These are phyloP conservation scores for Fonsecaea monophora DNA, from an alignment of 2,329 filamentous ascomycete species.

Conservation along the genomic window DNA sequence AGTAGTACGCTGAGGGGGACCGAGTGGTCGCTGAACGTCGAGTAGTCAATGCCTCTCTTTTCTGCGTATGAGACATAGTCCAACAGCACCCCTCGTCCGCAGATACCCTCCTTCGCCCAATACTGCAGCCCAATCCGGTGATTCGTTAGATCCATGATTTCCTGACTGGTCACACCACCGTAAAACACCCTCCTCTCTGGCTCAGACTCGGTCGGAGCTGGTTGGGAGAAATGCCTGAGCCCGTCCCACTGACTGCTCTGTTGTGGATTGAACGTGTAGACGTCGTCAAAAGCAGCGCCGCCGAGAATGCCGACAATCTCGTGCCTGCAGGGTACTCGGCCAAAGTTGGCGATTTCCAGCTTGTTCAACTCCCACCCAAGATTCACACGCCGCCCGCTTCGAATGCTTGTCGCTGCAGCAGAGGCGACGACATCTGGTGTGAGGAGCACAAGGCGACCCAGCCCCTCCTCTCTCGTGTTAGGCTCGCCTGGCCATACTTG, in stretches of 20 bases:
- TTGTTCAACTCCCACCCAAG: slow-evolving; percentile 64
- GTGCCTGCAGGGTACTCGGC: slow-evolving; percentile 59
- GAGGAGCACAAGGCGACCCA: slow-evolving; percentile 59
- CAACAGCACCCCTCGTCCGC: slow-evolving; percentile 56
- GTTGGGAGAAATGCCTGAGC: slow-evolving; percentile 43
- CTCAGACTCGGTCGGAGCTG: slow-evolving; percentile 16
- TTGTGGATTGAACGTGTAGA: slow-evolving; percentile 56
- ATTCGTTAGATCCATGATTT: slow-evolving; percentile 41
- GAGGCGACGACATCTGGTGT: slow-evolving; percentile 60
- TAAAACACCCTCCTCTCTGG: slow-evolving; percentile 28
- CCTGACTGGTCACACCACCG: slow-evolving; percentile 28
- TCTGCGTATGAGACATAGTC: slow-evolving; percentile 55
- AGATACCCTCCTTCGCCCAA: slow-evolving; percentile 54
- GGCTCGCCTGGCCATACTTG: slow-evolving; percentile 58
- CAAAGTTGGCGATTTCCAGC: slow-evolving; percentile 62
- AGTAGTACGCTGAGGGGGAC: slow-evolving; percentile 53
- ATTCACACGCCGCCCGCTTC: slow-evolving; percentile 58
- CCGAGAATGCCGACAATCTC: slow-evolving; percentile 57
- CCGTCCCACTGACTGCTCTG: slow-evolving; percentile 58
- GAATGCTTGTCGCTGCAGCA: slow-evolving; percentile 59
- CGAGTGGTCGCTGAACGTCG: slow-evolving; percentile 49
- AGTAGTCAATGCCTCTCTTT: slow-evolving; percentile 45
- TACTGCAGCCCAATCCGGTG: slow-evolving; percentile 40
- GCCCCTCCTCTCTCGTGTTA: slow-evolving; percentile 58
- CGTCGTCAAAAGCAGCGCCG: slow-evolving; percentile 49